Conservation (phyloP, 164 flowering plant genomes). For the Macadamia tetraphylla region DNA sequence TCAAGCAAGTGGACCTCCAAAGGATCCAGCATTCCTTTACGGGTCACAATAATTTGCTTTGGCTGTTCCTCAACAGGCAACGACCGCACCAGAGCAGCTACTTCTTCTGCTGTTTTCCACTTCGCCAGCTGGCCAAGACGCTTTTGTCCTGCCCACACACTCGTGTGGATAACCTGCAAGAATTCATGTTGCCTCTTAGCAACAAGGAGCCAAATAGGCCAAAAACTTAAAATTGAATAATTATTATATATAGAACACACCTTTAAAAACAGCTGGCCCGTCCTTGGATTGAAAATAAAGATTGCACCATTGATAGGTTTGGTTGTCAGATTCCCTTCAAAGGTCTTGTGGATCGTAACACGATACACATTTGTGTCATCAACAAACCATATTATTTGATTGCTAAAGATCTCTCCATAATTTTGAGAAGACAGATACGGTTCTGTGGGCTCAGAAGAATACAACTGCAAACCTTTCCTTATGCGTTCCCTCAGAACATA, state of each 20-base stretch:
- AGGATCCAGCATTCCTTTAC: constrained; percentile 99
- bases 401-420: constrained; percentile 99
- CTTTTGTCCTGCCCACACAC: constrained; percentile 99
- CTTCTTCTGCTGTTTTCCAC: constrained; percentile 99
- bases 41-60: constrained; percentile 96
- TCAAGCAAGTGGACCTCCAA: constrained; percentile 97
- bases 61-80: constrained; percentile 99
- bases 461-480: constrained; percentile 95
- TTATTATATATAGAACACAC: constrained; percentile 25
- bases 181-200: background rate
- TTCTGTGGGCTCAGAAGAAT: constrained; percentile 99
- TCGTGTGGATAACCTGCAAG: constrained; percentile 92
- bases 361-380: constrained; percentile 99
- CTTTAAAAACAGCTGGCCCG: constrained; percentile 97
- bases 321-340: constrained; percentile 98
- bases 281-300: constrained; percentile 95
- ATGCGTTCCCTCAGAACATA: constrained; percentile 97
- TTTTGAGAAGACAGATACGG: constrained; percentile 98
- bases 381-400: constrained; percentile 99
- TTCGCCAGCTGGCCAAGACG: constrained; percentile 99
- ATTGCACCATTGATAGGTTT: constrained; percentile 99
- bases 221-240: background rate
- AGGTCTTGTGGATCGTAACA: constrained; percentile 99
- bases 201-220: background rate
- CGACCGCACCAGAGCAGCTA: constrained; percentile 98